Evolutionary conservation across 2,329 filamentous ascomycete species (phyloP).

Genomic region (Penicillium sp.): DNA sequence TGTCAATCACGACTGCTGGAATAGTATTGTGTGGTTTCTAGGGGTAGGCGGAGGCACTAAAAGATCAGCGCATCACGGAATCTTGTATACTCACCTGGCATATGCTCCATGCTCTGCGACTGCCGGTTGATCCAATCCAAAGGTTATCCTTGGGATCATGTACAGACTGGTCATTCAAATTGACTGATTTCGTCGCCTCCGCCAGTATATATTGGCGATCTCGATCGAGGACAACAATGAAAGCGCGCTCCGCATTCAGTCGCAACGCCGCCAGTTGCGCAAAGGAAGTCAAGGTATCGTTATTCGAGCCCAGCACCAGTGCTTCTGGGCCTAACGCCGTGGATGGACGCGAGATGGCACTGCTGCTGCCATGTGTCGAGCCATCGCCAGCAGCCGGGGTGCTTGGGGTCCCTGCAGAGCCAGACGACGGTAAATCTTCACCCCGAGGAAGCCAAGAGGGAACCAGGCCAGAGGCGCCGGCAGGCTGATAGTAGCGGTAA

Average conservation of each 20-base stretch:
- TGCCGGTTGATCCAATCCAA: conserved; percentile 38
- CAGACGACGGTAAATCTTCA: conserved; percentile 16
- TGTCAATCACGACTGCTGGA: not conserved
- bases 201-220: conserved; percentile 54
- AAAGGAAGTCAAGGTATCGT: conserved; percentile 40
- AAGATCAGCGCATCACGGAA: not conserved
- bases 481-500: conserved; percentile 44
- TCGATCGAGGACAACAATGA: conserved; percentile 51
- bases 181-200: conserved; percentile 50
- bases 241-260: conserved; percentile 39
- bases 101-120: conserved; percentile 36
- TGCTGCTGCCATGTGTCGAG: conserved; percentile 11
- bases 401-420: conserved; percentile 3
- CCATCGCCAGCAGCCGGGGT: conserved; percentile 17
- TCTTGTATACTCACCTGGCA: conserved; percentile 34
- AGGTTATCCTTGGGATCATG: conserved; percentile 35
- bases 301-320: conserved; percentile 34
- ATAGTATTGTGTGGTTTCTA: not conserved
- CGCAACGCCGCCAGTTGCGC: conserved; percentile 40
- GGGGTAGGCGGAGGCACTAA: not conserved
- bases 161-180: conserved; percentile 37
- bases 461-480: conserved; percentile 8
- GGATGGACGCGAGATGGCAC: conserved; percentile 15
- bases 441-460: conserved; percentile 19
- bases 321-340: conserved; percentile 25